Conservation (phyloP, 768 basidiomycete genomes). For the Leccinum variicolor region DNA sequence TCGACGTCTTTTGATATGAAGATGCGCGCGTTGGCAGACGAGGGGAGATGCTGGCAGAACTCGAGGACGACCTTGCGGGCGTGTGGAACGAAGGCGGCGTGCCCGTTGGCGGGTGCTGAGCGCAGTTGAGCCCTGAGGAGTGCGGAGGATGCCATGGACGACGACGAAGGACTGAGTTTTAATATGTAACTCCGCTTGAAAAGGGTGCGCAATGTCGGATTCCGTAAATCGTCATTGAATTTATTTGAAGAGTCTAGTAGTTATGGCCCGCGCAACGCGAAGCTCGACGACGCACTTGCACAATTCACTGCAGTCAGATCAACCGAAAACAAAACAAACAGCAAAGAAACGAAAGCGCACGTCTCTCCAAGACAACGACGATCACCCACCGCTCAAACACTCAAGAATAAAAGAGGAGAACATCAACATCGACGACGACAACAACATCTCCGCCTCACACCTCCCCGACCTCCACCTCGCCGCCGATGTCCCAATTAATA, state of each 20-base stretch:
- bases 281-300: constrained; percentile 49
- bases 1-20: constrained; percentile 65
- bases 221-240: constrained; percentile 26
- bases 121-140: constrained; percentile 46
- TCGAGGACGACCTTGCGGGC: constrained; percentile 87
- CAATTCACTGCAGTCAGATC: constrained; percentile 32
- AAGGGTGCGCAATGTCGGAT: constrained; percentile 5
- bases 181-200: constrained; percentile 16
- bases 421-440: constrained; percentile 17
- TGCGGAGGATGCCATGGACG: constrained; percentile 33
- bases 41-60: constrained; percentile 80
- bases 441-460: constrained; percentile 17
- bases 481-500: constrained; percentile 46
- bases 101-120: constrained; percentile 71
- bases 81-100: constrained; percentile 67
- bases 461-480: constrained; percentile 33
- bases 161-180: constrained; percentile 22
- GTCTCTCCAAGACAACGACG: constrained; percentile 38
- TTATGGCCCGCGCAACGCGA: constrained; percentile 72
- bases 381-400: constrained; percentile 50
- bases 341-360: constrained; percentile 70
- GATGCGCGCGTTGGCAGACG: constrained; percentile 66
- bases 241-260: constrained; percentile 2
- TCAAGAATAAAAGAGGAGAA: constrained; percentile 40
- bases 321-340: constrained; percentile 25